These are phyloP conservation scores for Nissolia schottii DNA, from an alignment of 306 rosid genomes.

Conservation along the genomic window DNA sequence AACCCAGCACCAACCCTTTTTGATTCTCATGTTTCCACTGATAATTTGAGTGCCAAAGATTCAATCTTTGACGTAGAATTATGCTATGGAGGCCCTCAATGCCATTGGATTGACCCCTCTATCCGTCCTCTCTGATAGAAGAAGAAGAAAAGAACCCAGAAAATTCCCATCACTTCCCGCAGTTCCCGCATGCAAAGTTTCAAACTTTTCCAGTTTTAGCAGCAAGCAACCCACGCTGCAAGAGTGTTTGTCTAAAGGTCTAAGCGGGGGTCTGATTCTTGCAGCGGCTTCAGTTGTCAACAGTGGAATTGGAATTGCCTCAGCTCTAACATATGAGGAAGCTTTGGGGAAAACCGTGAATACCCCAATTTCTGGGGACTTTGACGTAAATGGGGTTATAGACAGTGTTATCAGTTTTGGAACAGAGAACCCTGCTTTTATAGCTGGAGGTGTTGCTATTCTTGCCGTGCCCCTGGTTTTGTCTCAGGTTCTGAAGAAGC, in stretches of 20 bases:
- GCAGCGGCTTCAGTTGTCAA: constrained; percentile 53
- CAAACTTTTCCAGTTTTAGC: constrained; percentile 34
- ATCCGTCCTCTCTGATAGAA: constrained; percentile 59
- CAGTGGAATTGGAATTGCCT: constrained; percentile 52
- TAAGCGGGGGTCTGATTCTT: constrained; percentile 37
- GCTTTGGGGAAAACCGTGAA: constrained; percentile 45
- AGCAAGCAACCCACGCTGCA: constrained; percentile 13
- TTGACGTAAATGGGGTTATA: constrained; percentile 48
- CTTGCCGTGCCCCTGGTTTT: constrained; percentile 74
- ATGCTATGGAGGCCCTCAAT: constrained; percentile 99
- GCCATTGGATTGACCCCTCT: constrained; percentile 73
- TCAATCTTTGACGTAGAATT: constrained; percentile 22
- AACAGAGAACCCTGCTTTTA: constrained; percentile 60
- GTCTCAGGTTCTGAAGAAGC: constrained; percentile 62
- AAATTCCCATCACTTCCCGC: constrained; percentile 40
- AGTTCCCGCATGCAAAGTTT: constrained; percentile 36
- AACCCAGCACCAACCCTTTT: neutral
- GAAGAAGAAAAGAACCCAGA: constrained; percentile 36
- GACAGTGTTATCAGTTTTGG: constrained; percentile 54
- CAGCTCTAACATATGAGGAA: constrained; percentile 81
- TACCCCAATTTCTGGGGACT: constrained; percentile 32
- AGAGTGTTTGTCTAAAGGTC: neutral
- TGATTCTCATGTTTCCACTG: constrained; percentile 10
- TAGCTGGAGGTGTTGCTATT: constrained; percentile 69
- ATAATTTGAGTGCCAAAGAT: constrained; percentile 18